Base-by-base conservation (phyloP, 192 early-diverging fungal genomes). In the Coemansia sp. region DNA sequence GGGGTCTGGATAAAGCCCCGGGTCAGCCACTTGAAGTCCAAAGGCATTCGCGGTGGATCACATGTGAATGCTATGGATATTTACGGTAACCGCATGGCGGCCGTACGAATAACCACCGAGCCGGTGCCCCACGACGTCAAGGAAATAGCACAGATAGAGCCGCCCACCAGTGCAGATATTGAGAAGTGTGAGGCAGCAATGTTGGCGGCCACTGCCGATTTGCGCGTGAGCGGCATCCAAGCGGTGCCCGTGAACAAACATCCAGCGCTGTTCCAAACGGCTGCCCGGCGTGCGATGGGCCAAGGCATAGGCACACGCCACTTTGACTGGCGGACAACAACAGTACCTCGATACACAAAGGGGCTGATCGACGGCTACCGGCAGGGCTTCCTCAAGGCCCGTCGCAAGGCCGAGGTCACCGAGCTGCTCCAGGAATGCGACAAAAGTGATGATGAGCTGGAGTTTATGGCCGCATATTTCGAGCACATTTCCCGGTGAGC, bases 361-460 rank as follows among this genome's bases (percentile, higher is more conserved):
- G 73, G 73, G 12, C 54, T 76, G 63, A n/a, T 76, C 11, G 64
- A 76, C n/a, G 73, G 73, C 18, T 76, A 76, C 27, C 25, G 73
- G 10, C 6, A 51, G 16, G 73, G 73, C 19, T 76, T 69, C 47
- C 32, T 38, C 28, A 19, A 54, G 10, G 63, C 67, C 5, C 24
- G 44, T 7, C 25, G 23, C n/a, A 58, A 59, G 8, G 45, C 22
- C 1, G 54, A 64, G 11, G 35, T 49, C 2, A 24, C 42, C 6
- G 40, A 56, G 4, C 12, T 69, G 19, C 29, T 70, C 0, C 23
- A 44, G 16, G 10, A 43, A 30, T 57, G 58, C 9, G 23, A 22
- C 11, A 38, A 62, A 9, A 53, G 53, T 7, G 67, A 70, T 0
- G 49, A 76, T 21, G 63, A 69, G 43, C 51, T 76, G 24, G 38